Evolutionary conservation across 2,329 filamentous ascomycete genomes (phyloP), one percentile per base, ranked within the genome.

Genomic region (Cercospora sp.): DNA sequence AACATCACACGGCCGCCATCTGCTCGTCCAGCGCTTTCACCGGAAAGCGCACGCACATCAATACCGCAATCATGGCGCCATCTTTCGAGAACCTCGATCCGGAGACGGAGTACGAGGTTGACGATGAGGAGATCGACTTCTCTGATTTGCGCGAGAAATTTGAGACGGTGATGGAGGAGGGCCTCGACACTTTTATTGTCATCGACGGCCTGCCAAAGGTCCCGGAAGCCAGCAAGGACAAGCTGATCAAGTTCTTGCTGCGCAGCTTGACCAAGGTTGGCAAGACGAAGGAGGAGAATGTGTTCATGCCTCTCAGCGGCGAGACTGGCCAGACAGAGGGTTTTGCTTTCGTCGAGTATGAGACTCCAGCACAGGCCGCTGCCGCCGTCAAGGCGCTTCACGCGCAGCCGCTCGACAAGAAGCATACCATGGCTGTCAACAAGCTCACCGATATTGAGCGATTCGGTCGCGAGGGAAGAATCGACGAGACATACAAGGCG

Each of bases 391-490:
- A 97, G 80, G 89, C 91, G 76, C 90, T 99, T 68, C 90, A 99
- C 81, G 88, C 89, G 76, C 89, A 91, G 5, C 88, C 94, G 55
- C 91, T 99, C 77, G 95, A 99, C 84, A 98, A 96, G 88, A 97
- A 90, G 84, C 94, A 99, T 86, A 97, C 88, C 63, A 88, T 99
- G 75, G 88, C 90, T 72, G 94, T 99, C 75, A 99, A 99, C 89
- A 99, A 99, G 84, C 87, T 99, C 76, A 97, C 94, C 76, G 95
- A 99, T 79, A 94, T 99, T 77, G 95, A 99, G 80, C 91, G 95
- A 74, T 99, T 92, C 80, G 95, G 95, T 71, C 89, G 93, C 71
- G 95, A 98, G 84, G 95, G 95, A 74, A 90, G 93, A 73, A 88
- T 99, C 76, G 91, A 97, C 73, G 95, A 99, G 77, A 90, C 94